A percentile compares a stretch with the other conserved stretches of the same genome.
phyloP scores from a whole-genome alignment of 2,329 filamentous ascomycete genomes.

The Fusarium verticillioides region DNA sequence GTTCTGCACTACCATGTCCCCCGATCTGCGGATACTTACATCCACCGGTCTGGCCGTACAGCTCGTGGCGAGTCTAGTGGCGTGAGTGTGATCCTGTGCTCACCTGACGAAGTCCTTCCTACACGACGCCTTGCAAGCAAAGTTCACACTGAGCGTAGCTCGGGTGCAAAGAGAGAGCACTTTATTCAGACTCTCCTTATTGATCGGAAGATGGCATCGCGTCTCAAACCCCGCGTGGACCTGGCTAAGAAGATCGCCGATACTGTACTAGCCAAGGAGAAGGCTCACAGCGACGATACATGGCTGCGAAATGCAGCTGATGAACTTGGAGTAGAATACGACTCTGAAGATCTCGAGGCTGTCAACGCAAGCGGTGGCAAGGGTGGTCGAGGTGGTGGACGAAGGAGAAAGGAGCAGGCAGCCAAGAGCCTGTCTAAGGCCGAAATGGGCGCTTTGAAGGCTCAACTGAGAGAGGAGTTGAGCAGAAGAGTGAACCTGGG shows the following conservation, averaged over 20 bases:
- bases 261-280: constrained; percentile 85
- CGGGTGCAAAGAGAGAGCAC: constrained; percentile 63
- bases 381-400: constrained; percentile 76
- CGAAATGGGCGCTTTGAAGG: constrained; percentile 76
- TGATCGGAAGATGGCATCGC: constrained; percentile 80
- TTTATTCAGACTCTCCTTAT: constrained; percentile 85
- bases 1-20: constrained; percentile 97
- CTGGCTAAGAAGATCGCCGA: constrained; percentile 92
- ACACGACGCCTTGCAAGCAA: constrained; percentile 87
- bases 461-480: constrained; percentile 77
- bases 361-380: constrained; percentile 74
- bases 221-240: constrained; percentile 79
- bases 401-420: constrained; percentile 80
- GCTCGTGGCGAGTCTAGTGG: constrained; percentile 84
- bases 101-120: constrained; percentile 88
- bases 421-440: constrained; percentile 75
- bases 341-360: constrained; percentile 88
- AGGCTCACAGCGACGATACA: constrained; percentile 82
- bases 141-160: constrained; percentile 75
- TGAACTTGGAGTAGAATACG: constrained; percentile 93
- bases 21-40: constrained; percentile 89
- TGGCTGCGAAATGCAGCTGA: constrained; percentile 88
- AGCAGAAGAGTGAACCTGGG: constrained; percentile 83
- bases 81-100: constrained; percentile 87
- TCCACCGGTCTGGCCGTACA: constrained; percentile 94